A percentile compares a stretch with the other conserved stretches of the same genome.
Conservation (phyloP, 2,329 filamentous ascomycete species). For the Moelleriella libera region DNA sequence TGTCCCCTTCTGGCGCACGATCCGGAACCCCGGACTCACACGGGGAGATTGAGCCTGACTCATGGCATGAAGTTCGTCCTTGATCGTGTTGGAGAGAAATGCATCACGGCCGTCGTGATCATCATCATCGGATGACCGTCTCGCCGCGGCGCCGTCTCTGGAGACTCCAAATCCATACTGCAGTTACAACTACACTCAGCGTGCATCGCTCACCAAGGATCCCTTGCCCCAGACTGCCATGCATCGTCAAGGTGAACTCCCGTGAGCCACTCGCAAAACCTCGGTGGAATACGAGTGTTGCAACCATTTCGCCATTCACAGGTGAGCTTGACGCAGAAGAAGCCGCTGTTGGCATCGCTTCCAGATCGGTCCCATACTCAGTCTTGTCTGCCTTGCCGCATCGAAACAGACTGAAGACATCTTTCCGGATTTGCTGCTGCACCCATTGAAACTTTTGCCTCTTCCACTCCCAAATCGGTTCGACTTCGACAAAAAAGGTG, state of each 20-base stretch:
- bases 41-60: too few species aligned
- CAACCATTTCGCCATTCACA: not conserved
- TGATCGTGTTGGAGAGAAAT: too few species aligned
- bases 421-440: not conserved
- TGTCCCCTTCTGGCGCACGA: too few species aligned
- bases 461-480: not conserved
- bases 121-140: too few species aligned
- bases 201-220: not conserved
- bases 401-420: not conserved
- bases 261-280: not conserved
- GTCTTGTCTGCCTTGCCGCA: not conserved
- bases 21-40: too few species aligned
- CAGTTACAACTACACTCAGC: not conserved
- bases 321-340: not conserved
- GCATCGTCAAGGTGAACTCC: not conserved
- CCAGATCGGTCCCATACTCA: not conserved
- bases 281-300: not conserved
- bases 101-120: too few species aligned
- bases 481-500: not conserved
- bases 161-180: not conserved
- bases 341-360: not conserved
- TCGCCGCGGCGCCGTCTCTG: not conserved
- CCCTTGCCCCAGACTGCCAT: not conserved
- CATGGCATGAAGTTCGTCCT: too few species aligned
- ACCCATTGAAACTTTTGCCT: slow-evolving; percentile 1